Conservation (phyloP, 352 stramenopile species). For the Globisporangium splendens region DNA sequence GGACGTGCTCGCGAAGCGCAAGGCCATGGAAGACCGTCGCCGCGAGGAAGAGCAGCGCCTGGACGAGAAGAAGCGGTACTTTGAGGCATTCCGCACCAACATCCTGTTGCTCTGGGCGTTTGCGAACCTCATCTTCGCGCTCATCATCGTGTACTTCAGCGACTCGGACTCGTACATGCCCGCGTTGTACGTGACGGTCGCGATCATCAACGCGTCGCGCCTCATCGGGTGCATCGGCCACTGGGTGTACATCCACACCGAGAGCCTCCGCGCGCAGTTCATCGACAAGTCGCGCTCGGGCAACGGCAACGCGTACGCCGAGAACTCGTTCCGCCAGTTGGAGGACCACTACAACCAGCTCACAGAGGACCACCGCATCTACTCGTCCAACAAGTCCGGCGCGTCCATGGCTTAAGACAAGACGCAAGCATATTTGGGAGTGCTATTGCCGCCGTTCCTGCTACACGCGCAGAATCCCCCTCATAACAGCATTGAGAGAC, state of each 20-base stretch:
- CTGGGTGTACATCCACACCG: constrained; percentile 68
- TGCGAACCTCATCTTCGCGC: constrained; percentile 75
- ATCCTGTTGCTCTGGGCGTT: constrained; percentile 79
- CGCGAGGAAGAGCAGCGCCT: constrained; percentile 45
- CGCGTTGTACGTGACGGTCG: constrained; percentile 67
- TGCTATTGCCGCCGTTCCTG: no score
- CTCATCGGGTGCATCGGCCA: constrained; percentile 66
- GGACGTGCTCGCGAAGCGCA: constrained; percentile 75
- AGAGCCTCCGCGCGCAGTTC: constrained; percentile 29
- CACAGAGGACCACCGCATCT: constrained; percentile 51
- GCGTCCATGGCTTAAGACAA: constrained; percentile 17
- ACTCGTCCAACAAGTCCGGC: constrained; percentile 28
- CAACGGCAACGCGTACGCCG: constrained; percentile 46
- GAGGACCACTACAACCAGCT: constrained; percentile 67
- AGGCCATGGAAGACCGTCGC: constrained; percentile 63
- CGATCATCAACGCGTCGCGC: constrained; percentile 61
- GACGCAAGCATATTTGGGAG: background rate
- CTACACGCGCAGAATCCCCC: background rate
- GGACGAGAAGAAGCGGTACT: constrained; percentile 74
- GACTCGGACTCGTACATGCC: constrained; percentile 57
- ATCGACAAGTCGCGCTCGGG: constrained; percentile 53
- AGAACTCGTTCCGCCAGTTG: constrained; percentile 54
- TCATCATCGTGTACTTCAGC: constrained; percentile 70
- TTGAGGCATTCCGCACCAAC: constrained; percentile 83
- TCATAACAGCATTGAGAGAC: constrained; percentile 1